Conservation (phyloP, 2,329 filamentous ascomycete genomes). For the Fusarium agapanthi region DNA sequence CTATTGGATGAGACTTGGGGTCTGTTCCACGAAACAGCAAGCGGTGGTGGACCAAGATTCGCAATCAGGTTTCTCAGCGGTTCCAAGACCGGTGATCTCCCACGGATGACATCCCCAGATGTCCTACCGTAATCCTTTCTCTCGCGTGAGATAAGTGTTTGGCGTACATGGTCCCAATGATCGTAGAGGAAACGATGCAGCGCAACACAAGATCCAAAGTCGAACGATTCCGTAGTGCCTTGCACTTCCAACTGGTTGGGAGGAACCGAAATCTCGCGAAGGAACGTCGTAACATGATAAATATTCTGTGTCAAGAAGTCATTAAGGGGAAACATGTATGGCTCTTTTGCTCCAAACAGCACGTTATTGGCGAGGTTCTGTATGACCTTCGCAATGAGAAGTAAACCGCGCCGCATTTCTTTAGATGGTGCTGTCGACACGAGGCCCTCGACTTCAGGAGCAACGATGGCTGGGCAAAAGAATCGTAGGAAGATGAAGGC, state of each 20-base stretch:
- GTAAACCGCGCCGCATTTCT: constrained; percentile 72
- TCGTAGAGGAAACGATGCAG: constrained; percentile 76
- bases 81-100: constrained; percentile 66
- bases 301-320: constrained; percentile 75
- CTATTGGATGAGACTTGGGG: constrained; percentile 71
- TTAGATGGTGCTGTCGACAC: constrained; percentile 69
- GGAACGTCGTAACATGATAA: constrained; percentile 71
- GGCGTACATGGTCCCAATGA: constrained; percentile 75
- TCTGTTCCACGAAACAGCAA: constrained; percentile 75
- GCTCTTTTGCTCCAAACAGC: constrained; percentile 75
- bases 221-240: constrained; percentile 62
- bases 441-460: constrained; percentile 73
- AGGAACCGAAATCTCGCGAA: constrained; percentile 71
- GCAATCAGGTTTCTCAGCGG: constrained; percentile 69
- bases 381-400: constrained; percentile 76
- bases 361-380: constrained; percentile 78
- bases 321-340: constrained; percentile 77
- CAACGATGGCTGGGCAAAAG: constrained; percentile 77
- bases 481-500: constrained; percentile 77
- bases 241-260: constrained; percentile 56
- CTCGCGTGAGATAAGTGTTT: constrained; percentile 69
- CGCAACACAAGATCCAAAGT: constrained; percentile 76
- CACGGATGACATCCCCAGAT: constrained; percentile 61
- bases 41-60: constrained; percentile 71
- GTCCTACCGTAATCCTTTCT: constrained; percentile 64